Evolutionary conservation across 2,329 filamentous ascomycete species (phyloP), one percentile per base, ranked within the genome.

Genomic region (Alternaria arbusti): DNA sequence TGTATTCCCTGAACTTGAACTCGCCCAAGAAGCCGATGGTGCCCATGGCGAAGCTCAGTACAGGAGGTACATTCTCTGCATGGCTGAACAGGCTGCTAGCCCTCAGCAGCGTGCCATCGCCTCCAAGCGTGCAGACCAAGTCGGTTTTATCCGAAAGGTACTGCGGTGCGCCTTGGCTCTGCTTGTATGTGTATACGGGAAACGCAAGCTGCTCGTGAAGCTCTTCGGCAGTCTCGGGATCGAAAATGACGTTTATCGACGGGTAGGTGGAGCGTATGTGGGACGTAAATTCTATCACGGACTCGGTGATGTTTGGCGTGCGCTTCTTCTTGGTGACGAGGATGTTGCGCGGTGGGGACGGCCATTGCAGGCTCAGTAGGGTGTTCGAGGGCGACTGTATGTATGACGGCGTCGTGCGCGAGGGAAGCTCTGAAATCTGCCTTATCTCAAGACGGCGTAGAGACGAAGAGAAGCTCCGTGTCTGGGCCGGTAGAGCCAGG

Each of bases 31-130:
- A 99, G 0, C 96, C 96, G 1, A 99, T 84, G 0, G 95, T 96
- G 6, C 96, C 96, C 93, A 99, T 97, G 77, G 94, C 97, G 77
- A 99, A 99, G 2, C 93, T 94, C 8, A 99, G 84, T 32, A 99
- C 91, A 0, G 96, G 96, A 0, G 96, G 96, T 0, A 99, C 95
- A 46, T 89, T 89, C 3, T 87, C 85, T 47, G 92, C 89, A 40
- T 92, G 90, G 63, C 93, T 93, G 82, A 96, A 98, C 6, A 97
- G 86, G 57, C 91, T 94, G 3, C 93, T 91, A 0, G 94, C 94
- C 63, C 92, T 91, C 50, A 97, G 81, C 57, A 97, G 95, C 3
- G 94, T 97, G 64, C 94, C 94, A 79, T 99, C 96, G 45, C 96
- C 96, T 57, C 96, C 96, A 54, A 99, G 88, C 0, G 96, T 98